Evolutionary conservation across 2,329 filamentous ascomycete genomes (phyloP), one percentile per base, ranked within the genome.

Genomic region (Dothidotthia symphoricarpi): DNA sequence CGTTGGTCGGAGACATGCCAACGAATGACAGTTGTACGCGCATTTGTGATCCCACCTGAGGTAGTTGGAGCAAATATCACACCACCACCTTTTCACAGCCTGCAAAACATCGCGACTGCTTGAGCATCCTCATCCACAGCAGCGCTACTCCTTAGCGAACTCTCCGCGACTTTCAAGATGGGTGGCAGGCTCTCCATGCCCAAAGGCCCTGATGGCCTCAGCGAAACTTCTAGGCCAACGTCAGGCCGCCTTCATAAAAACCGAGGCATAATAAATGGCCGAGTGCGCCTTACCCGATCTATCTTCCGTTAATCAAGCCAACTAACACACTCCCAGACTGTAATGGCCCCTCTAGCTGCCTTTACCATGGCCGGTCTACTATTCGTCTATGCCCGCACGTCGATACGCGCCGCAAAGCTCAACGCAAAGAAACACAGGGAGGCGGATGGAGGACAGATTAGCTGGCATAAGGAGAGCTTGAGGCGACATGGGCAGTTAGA

Each of bases 381-480:
- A 22, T 79, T 77, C 61, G 66, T 75, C 24, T 86, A 86, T 64
- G 73, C 81, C 17, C 69, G 82, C 34, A 82, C 76, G 7, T 82
- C 78, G 16, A 86, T 86, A 45, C 72, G 75, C 43, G 77, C 81
- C 16, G 83, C 83, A 3, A 83, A 84, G 51, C 71, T 76, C 31
- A 84, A 85, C 47, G 82, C 82, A 0, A 74, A 80, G 49, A 69
- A 71, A 45, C 76, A 80, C 36, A 69, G 80, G 31, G 75, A 80
- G 49, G 76, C 74, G 26, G 76, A 80, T 44, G 76, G 75, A 17
- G 78, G 75, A 35, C 76, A 70, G 66, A 76, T 71, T 46, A 73
- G 57, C 55, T 78, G 71, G 73, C 61, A 75, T 34, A 76, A 78
- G 39, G 76, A 81, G 66, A 74, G 66, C 49, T 51, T 75, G 49